Percentiles rank a stretch among this genome's conserved stretches.
phyloP scores from a whole-genome alignment of 306 rosid genomes.

The Begonia loranthoides region DNA sequence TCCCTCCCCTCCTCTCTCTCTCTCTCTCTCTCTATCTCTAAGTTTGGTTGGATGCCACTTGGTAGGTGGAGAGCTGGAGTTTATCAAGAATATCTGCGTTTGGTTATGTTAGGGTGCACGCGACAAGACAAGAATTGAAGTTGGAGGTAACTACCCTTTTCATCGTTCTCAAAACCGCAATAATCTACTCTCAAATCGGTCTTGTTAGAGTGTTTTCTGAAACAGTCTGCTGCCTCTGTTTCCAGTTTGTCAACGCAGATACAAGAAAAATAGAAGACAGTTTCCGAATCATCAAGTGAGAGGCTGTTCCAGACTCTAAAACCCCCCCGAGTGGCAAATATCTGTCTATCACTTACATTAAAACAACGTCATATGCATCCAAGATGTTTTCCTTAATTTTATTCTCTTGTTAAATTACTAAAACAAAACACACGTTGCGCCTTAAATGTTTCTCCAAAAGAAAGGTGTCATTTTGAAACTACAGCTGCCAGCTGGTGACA shows the following conservation, averaged over 20 bases:
- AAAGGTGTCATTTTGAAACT: too few relatives aligned
- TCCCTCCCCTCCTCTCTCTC: too few relatives aligned
- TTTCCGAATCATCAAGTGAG: slow-evolving; percentile 40
- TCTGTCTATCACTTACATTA: too few relatives aligned
- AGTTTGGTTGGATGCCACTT: background rate
- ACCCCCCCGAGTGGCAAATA: too few relatives aligned
- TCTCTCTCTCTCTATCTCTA: background rate
- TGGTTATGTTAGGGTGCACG: slow-evolving; percentile 58
- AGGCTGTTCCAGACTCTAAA: background rate
- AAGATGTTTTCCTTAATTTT: too few relatives aligned
- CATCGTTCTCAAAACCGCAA: background rate
- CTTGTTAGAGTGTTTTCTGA: background rate
- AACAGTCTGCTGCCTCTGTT: background rate
- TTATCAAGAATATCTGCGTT: slow-evolving; percentile 36
- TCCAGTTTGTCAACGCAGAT: slow-evolving; percentile 48
- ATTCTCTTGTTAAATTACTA: too few relatives aligned
- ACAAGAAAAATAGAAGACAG: slow-evolving; percentile 38
- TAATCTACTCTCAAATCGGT: background rate
- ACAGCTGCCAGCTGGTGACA: too few relatives aligned
- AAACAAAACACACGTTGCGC: too few relatives aligned
- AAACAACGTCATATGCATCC: too few relatives aligned
- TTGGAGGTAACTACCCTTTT: slow-evolving; percentile 37
- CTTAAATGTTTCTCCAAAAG: too few relatives aligned
- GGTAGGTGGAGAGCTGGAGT: slow-evolving; percentile 38
- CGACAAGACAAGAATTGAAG: slow-evolving; percentile 35